Evolutionary conservation across 169 alveolate genomes (phyloP), one percentile per base, ranked within the genome.

Genomic region (Cryptosporidium xiaoi): DNA sequence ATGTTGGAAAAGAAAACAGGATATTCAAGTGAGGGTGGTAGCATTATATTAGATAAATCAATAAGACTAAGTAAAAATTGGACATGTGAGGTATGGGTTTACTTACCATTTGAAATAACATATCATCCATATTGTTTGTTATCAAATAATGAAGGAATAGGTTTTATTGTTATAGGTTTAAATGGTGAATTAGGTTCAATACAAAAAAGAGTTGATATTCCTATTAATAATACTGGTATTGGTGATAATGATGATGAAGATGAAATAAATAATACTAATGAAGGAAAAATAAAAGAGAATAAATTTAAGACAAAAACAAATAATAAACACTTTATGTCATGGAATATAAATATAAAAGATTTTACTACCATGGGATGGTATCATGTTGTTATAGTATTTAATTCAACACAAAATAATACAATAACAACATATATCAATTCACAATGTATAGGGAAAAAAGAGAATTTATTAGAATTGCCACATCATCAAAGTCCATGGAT

Each of bases 401-500:
- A 77, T 77, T 58, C 87, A 40, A 60, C 87, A 40, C 71, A 77
- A 58, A 5, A 58, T 34, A 77, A 77, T 46, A 77, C 87, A 60
- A 77, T 77, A 60, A 46, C 71, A 44, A 44, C 50, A 27, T 77
- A 77, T 77, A 33, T 77, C 10, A 77, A 77, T 62, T 77, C 87
- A 15, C 69, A 77, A n/a, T 77, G 87, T n/a, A 62, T 77, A 48
- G 87, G 87, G 10, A 77, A 77, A 64, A 77, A 77, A 48, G 44
- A 31, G 60, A 77, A 77, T 60, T 29, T 33, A 15, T 27, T 60
- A 27, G 87, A 77, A 33, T 48, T 77, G 31, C 87, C 87, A 15
- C 87, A 77, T 60, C 87, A 77, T 77, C 87, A 77, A 62, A 62
- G 71, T 40, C 87, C 87, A 58, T 77, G 87, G 87, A 77, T 77